Evolutionary conservation across 805 yeast genomes (phyloP).

Genomic region (Blastobotrys peoriensis): DNA sequence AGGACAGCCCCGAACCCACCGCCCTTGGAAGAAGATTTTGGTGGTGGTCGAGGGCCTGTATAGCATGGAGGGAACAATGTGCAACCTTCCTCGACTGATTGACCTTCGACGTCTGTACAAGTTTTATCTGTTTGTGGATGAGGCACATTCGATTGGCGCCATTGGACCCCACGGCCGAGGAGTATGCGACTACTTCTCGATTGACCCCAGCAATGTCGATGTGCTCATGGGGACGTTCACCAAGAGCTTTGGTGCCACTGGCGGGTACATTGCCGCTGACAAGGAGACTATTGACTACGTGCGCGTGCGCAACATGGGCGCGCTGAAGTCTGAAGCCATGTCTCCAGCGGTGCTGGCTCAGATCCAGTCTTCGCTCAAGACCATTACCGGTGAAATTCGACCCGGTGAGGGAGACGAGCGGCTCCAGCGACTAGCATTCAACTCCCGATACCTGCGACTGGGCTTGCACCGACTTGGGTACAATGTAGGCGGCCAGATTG

Average conservation of each 20-base stretch:
- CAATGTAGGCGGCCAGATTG: conserved; percentile 91
- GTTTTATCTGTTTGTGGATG: conserved; percentile 87
- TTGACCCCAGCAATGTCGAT: conserved; percentile 72
- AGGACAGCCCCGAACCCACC: conserved; percentile 91
- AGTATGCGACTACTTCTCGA: conserved; percentile 85
- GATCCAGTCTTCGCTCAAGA: conserved; percentile 69
- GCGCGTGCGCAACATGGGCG: conserved; percentile 65
- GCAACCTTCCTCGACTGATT: conserved; percentile 70
- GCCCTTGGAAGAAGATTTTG: conserved; percentile 82
- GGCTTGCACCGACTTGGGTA: conserved; percentile 92
- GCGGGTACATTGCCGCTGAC: conserved; percentile 89
- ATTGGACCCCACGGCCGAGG: conserved; percentile 93
- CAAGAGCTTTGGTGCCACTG: conserved; percentile 97
- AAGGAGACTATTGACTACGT: conserved; percentile 65
- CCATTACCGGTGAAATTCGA: conserved; percentile 72
- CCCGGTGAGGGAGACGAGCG: conserved; percentile 95
- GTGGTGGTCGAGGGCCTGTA: conserved; percentile 89
- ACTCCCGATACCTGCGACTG: conserved; percentile 84
- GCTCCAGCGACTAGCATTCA: conserved; percentile 88
- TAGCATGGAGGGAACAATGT: conserved; percentile 71
- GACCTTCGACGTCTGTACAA: conserved; percentile 77
- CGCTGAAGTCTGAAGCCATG: conserved; percentile 73
- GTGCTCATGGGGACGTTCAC: conserved; percentile 96
- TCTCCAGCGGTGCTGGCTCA: conserved; percentile 92
- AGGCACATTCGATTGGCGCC: conserved; percentile 99